phyloP scores from a whole-genome alignment of 495 filamentous ascomycete species.

The Penicillium bovifimosum region DNA sequence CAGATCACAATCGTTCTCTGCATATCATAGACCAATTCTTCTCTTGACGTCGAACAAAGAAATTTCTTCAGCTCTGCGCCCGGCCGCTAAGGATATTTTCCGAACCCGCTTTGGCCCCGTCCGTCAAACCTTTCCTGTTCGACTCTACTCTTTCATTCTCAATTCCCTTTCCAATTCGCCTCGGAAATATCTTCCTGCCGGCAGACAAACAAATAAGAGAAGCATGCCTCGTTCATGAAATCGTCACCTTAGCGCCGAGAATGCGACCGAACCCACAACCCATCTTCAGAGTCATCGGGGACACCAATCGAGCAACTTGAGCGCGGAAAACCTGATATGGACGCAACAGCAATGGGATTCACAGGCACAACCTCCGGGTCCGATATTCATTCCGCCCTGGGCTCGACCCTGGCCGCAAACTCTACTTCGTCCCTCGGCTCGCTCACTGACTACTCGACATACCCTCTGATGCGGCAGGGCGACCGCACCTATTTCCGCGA shows the following conservation, averaged over 20 bases:
- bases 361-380: conserved; percentile 31
- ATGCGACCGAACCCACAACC: conserved; percentile 28
- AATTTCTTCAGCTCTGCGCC: conserved; percentile 1
- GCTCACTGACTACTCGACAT: conserved; percentile 42
- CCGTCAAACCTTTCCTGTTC: conserved; percentile 3
- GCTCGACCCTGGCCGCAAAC: conserved; percentile 34
- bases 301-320: conserved; percentile 20
- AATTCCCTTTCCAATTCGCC: conserved; percentile 1
- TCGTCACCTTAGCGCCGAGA: conserved; percentile 21
- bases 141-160: conserved; percentile 3
- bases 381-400: conserved; percentile 37
- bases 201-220: neutral
- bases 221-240: conserved; percentile 24
- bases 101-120: conserved; percentile 9
- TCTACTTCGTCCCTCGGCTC: conserved; percentile 37
- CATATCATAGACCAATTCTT: neutral
- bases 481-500: conserved; percentile 81
- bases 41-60: conserved; percentile 1
- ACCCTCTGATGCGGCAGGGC: conserved; percentile 65
- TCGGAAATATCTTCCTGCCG: neutral
- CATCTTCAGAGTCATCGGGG: conserved; percentile 19
- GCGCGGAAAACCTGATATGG: conserved; percentile 18
- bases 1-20: no score
- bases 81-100: conserved; percentile 5
- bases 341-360: conserved; percentile 35